phyloP scores from a whole-genome alignment of 768 basidiomycete species.

The Polyporus arcularius region DNA sequence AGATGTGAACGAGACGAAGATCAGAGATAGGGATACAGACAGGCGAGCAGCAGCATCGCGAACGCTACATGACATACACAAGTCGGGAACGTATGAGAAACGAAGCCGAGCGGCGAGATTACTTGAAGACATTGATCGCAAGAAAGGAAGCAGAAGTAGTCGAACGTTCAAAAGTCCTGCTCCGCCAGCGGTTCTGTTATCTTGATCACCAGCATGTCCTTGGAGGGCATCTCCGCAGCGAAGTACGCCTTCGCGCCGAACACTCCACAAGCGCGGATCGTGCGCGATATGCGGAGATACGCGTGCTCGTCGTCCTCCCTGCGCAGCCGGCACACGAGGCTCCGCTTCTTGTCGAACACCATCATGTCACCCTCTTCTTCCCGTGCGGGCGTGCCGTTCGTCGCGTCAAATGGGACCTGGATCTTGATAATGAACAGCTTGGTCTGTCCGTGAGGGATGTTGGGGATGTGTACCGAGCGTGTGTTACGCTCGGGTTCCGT shows the following conservation, averaged over 20 bases:
- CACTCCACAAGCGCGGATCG: constrained; percentile 44
- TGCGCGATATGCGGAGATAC: constrained; percentile 44
- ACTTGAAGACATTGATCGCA: no score
- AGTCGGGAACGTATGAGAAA: no score
- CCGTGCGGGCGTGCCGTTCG: not conserved
- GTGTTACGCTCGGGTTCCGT: constrained; percentile 22
- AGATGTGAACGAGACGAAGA: no score
- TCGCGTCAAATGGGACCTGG: constrained; percentile 41
- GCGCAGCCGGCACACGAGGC: constrained; percentile 48
- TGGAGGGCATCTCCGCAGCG: constrained; percentile 48
- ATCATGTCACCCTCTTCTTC: constrained; percentile 32
- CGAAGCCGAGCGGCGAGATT: no score
- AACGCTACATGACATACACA: no score
- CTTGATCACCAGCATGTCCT: constrained; percentile 51
- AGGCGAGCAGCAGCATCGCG: no score
- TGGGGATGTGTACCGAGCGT: constrained; percentile 21
- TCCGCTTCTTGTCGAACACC: constrained; percentile 55
- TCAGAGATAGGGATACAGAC: no score
- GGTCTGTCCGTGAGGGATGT: constrained; percentile 24
- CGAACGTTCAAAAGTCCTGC: constrained; percentile 47
- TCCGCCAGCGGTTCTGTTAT: constrained; percentile 53
- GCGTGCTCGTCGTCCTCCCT: constrained; percentile 33
- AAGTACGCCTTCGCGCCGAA: constrained; percentile 54
- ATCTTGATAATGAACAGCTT: constrained; percentile 56
- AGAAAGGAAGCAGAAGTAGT: no score